Evolutionary conservation across 176 grass and related monocot species (phyloP).

Genomic region (Themeda triandra): DNA sequence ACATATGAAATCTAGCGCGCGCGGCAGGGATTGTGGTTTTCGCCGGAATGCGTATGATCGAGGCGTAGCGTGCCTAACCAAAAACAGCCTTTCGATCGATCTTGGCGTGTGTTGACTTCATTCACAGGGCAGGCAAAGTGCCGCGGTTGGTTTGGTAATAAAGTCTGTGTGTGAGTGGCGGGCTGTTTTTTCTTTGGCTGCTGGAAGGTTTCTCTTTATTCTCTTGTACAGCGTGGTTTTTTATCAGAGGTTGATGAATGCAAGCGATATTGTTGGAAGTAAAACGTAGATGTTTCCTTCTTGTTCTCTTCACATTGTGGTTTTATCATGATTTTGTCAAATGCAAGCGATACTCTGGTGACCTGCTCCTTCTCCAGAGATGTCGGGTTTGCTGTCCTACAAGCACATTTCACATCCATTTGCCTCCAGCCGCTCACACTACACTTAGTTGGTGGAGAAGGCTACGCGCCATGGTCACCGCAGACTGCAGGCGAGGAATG

Average conservation of each 20-base stretch:
- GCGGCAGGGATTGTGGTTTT: neutral
- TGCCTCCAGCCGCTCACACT: no score
- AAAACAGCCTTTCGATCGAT: neutral
- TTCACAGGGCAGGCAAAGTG: neutral
- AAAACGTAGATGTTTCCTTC: neutral
- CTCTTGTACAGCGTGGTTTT: slow-evolving; percentile 16
- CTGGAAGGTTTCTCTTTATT: neutral
- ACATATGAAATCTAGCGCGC: slow-evolving; percentile 62
- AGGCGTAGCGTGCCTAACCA: neutral
- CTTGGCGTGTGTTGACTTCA: neutral
- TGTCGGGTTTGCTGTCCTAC: no score
- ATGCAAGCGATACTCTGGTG: neutral
- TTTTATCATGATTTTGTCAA: neutral
- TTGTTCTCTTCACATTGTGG: neutral
- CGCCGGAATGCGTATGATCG: no score
- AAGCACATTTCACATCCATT: no score
- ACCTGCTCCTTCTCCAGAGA: no score
- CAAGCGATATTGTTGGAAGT: neutral
- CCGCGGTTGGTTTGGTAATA: neutral
- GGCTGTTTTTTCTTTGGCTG: neutral
- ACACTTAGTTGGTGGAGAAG: no score
- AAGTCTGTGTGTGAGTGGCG: neutral
- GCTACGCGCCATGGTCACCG: no score
- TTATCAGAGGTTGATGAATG: neutral
- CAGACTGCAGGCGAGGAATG: no score